Evolutionary conservation across 305 asterid species (phyloP).

Genomic region (Caryopteris hybrid): DNA sequence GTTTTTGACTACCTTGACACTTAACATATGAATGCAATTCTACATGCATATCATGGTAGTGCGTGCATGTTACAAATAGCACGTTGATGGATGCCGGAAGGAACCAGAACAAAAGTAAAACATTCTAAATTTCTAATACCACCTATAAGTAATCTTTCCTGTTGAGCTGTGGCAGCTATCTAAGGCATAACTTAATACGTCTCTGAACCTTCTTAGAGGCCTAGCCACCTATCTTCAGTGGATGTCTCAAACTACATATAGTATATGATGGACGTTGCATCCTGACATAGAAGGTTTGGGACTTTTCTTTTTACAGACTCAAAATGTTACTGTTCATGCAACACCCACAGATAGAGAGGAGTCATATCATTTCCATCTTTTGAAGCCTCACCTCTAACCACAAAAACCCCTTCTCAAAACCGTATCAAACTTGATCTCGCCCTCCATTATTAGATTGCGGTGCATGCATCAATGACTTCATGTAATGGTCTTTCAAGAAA

Average conservation of each 20-base stretch:
- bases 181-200: not conserved
- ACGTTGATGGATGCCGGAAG: too few relatives aligned
- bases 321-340: not conserved
- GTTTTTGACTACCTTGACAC: too few relatives aligned
- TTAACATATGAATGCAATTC: not conserved
- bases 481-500: not conserved
- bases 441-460: not conserved
- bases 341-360: not conserved
- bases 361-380: not conserved
- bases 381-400: too few relatives aligned
- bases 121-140: too few relatives aligned
- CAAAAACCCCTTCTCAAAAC: too few relatives aligned
- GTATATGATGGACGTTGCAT: not conserved
- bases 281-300: not conserved
- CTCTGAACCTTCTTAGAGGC: not conserved
- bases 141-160: not conserved
- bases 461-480: not conserved
- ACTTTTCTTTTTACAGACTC: not conserved
- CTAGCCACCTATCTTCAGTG: not conserved
- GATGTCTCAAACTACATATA: not conserved
- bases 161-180: not conserved
- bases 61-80: not conserved
- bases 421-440: not conserved
- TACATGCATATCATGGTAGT: not conserved
- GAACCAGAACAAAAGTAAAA: too few relatives aligned